phyloP scores from a whole-genome alignment of 345 rosid species.

The Moringa oleifera region DNA sequence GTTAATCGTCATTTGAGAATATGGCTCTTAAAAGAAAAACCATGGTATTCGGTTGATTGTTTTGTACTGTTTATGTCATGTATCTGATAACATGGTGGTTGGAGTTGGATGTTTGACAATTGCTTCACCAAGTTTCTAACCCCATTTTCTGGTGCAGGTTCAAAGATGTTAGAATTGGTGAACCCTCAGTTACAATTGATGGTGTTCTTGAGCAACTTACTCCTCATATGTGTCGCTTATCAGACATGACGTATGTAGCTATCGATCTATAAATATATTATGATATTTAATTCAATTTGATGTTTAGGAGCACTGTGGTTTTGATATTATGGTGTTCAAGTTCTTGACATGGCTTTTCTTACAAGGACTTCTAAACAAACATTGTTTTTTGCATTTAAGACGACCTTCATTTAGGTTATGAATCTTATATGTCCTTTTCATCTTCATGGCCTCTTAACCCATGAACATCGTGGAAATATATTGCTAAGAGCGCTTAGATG shows the following conservation, averaged over 20 bases:
- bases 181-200: constrained; percentile 37
- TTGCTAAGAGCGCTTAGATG: too few relatives aligned
- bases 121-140: not conserved
- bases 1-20: not conserved
- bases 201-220: constrained; percentile 30
- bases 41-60: not conserved
- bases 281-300: constrained; percentile 1
- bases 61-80: not conserved
- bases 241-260: constrained; percentile 63
- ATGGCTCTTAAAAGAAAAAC: not conserved
- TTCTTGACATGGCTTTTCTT: not conserved
- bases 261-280: constrained; percentile 11
- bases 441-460: too few relatives aligned
- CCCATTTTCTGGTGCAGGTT: constrained; percentile 44
- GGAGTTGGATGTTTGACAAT: constrained; percentile 7
- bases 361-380: not conserved
- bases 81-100: not conserved
- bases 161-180: constrained; percentile 61
- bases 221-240: constrained; percentile 82
- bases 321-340: not conserved
- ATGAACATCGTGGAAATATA: too few relatives aligned
- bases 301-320: not conserved
- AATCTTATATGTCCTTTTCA: too few relatives aligned
- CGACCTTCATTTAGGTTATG: too few relatives aligned
- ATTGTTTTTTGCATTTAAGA: too few relatives aligned